Conservation (phyloP, 345 rosid genomes). For the Nasturtium officinale region DNA sequence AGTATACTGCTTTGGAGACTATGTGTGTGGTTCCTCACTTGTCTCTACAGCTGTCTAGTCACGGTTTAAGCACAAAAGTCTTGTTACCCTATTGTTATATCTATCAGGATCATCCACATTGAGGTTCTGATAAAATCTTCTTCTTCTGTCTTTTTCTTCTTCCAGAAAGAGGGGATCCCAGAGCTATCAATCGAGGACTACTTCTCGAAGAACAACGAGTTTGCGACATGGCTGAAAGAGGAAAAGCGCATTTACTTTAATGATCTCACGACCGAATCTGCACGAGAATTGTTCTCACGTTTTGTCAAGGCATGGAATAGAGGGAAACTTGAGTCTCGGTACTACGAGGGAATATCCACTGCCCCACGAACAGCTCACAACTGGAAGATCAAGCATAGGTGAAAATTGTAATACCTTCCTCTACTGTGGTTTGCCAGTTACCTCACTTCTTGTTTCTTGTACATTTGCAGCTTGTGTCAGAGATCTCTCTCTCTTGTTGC, state of each 20-base stretch:
- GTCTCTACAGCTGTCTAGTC: neutral
- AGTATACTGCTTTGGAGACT: constrained; percentile 11
- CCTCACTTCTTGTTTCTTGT: constrained; percentile 11
- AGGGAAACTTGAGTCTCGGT: constrained; percentile 68
- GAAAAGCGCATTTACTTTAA: constrained; percentile 73
- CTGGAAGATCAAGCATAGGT: constrained; percentile 67
- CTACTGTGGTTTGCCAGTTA: neutral
- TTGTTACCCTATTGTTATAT: constrained; percentile 9
- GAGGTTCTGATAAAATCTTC: constrained; percentile 4
- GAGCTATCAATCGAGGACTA: constrained; percentile 82
- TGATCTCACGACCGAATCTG: constrained; percentile 79
- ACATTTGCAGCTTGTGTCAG: neutral
- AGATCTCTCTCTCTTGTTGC: neutral
- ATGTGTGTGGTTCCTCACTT: neutral
- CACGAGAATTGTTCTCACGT: constrained; percentile 59
- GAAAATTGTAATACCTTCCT: constrained; percentile 14
- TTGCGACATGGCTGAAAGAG: constrained; percentile 89
- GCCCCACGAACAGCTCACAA: constrained; percentile 82
- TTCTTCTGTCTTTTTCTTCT: constrained; percentile 12
- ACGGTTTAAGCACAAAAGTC: neutral
- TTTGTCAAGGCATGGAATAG: constrained; percentile 81
- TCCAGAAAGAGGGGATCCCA: constrained; percentile 60
- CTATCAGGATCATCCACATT: neutral
- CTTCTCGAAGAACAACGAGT: constrained; percentile 86
- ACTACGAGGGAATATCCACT: constrained; percentile 76